phyloP scores from a whole-genome alignment of 2,329 filamentous ascomycete species.

The Xylariales sp. region DNA sequence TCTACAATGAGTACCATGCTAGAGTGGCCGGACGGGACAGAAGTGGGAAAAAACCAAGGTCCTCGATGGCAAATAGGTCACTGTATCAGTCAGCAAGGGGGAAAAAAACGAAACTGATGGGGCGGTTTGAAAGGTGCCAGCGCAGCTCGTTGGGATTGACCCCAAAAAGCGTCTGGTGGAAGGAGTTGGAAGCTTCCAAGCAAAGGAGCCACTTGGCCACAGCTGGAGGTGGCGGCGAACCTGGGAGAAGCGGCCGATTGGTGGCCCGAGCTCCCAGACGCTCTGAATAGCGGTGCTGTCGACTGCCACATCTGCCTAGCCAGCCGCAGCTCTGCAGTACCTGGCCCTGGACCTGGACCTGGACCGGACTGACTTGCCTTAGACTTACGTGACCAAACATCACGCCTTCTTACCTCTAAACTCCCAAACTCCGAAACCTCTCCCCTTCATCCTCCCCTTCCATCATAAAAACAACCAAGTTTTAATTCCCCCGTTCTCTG shows the following conservation, averaged over 20 bases:
- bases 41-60: too few species aligned
- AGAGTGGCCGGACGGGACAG: too few species aligned
- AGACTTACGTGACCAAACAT: too few species aligned
- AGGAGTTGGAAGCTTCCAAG: slow-evolving; percentile 7
- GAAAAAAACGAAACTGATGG: not conserved
- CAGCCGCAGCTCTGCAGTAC: not conserved
- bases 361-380: too few species aligned
- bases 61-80: too few species aligned
- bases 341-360: too few species aligned
- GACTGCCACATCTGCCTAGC: slow-evolving; percentile 8
- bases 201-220: slow-evolving; percentile 6
- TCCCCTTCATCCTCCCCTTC: not conserved
- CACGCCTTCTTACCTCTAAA: not conserved
- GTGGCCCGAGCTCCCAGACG: slow-evolving; percentile 5
- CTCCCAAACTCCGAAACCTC: not conserved
- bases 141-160: not conserved
- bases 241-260: not conserved
- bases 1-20: too few species aligned
- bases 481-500: not conserved
- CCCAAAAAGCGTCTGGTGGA: slow-evolving; percentile 2
- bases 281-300: not conserved
- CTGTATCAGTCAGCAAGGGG: slow-evolving; percentile 5
- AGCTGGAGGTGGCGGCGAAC: slow-evolving; percentile 4
- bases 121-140: not conserved
- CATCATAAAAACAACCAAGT: slow-evolving; percentile 1